Evolutionary conservation across 140 eudicot genomes (phyloP), one percentile per base, ranked within the genome.

Genomic region (Bidens hawaiensis): DNA sequence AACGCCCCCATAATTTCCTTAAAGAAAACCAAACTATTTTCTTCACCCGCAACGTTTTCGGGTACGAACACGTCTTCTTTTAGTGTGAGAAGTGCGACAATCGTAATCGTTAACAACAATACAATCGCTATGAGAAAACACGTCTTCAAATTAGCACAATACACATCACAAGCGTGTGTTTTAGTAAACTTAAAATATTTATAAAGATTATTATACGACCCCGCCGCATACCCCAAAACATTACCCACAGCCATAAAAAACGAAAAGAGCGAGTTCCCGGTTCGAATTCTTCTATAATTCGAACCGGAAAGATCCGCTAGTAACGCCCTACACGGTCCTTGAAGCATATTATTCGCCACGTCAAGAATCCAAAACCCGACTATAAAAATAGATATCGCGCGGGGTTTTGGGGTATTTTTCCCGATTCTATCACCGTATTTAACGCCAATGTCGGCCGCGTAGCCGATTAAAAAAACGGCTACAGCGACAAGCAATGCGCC

Each of bases 201-300:
- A 79, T 83, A 68, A 0, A 87, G 61, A 5, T 71, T 48, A 0
- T 65, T 41, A 70, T 73, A 83, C 0, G 88, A 69, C 1, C 95
- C 95, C 1, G 93, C 93, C 1, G 95, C 93, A 58, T 87, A 87
- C 6, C 95, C 95, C n/a, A 83, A 51, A 2, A 87, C 74, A 34
- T 81, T 87, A 0, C 95, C 95, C 5, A 87, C 86, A 2, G 86
- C 95, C 95, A 87, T 87, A 73, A 87, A 87, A 50, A 87, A 87
- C 14, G 95, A 70, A 64, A 55, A 86, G 0, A 77, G 54, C 0
- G 91, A 75, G 31, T 86, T 83, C 0, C 83, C 82, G 3, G 72
- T 34, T 2, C 85, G 76, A 75, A 67, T 87, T 38, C 60, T 51
- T 2, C 33, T 2, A 0, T 79, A 64, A 11, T 81, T 41, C 0